Evolutionary conservation across 345 rosid species (phyloP).

Genomic region (Chamaenerion angustifolium): DNA sequence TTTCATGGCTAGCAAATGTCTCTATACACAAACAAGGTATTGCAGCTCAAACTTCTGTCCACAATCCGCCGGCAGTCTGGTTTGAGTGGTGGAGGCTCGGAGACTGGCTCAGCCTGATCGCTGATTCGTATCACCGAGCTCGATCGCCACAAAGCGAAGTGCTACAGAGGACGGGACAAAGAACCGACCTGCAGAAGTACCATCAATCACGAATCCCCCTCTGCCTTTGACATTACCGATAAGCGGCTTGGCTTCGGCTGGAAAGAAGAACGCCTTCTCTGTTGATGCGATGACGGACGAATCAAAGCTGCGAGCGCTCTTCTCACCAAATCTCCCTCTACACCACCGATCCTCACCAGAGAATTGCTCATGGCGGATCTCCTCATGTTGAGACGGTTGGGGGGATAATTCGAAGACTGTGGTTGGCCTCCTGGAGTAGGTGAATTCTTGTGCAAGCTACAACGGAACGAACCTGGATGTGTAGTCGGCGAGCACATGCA

Average conservation of each 20-base stretch:
- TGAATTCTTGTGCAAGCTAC: slow-evolving; percentile 50
- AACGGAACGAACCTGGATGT: slow-evolving; percentile 78
- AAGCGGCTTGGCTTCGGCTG: slow-evolving; percentile 64
- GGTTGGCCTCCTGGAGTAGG: slow-evolving; percentile 3
- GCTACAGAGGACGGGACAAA: too few species aligned
- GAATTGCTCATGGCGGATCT: slow-evolving; percentile 89
- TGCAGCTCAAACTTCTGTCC: too few species aligned
- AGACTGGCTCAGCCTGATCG: too few species aligned
- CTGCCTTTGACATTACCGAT: slow-evolving; percentile 46
- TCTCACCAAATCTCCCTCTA: slow-evolving; percentile 76
- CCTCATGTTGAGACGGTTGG: slow-evolving; percentile 52
- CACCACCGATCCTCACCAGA: slow-evolving; percentile 75
- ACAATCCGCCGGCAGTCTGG: too few species aligned
- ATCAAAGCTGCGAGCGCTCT: slow-evolving; percentile 77
- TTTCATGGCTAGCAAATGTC: too few species aligned
- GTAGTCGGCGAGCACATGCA: slow-evolving; percentile 90
- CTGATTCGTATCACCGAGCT: too few species aligned
- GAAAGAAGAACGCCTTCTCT: slow-evolving; percentile 40
- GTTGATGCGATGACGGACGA: slow-evolving; percentile 78
- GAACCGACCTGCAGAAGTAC: too few species aligned
- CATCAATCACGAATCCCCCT: not conserved
- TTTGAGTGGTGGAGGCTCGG: too few species aligned
- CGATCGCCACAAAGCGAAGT: too few species aligned
- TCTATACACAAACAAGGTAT: too few species aligned
- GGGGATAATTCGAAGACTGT: slow-evolving; percentile 17